phyloP scores from a whole-genome alignment of 306 rosid genomes.

The Vigna hirtella region DNA sequence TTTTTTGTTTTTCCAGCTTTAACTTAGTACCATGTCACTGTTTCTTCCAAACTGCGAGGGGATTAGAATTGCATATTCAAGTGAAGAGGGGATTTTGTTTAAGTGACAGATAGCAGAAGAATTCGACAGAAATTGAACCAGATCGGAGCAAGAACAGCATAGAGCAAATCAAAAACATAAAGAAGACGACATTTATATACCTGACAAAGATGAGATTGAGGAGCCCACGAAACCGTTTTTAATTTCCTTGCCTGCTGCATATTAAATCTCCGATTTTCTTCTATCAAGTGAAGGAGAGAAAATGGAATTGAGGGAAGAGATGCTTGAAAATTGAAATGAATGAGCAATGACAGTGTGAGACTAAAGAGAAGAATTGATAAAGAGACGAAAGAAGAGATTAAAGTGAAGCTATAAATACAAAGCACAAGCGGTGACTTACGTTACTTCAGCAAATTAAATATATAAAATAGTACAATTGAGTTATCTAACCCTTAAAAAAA shows the following conservation, averaged over 20 bases:
- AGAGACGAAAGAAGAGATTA: too few relatives aligned
- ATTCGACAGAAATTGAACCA: constrained; percentile 11
- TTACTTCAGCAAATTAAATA: too few relatives aligned
- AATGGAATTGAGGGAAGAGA: neutral
- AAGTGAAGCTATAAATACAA: too few relatives aligned
- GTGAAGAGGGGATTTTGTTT: neutral
- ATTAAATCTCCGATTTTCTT: constrained; percentile 48
- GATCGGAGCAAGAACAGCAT: neutral
- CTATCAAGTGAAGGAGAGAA: constrained; percentile 3
- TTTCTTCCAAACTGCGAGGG: neutral
- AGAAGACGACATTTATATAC: constrained; percentile 59
- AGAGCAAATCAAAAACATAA: neutral
- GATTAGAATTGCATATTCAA: neutral
- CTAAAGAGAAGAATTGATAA: too few relatives aligned
- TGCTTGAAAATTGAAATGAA: constrained; percentile 30
- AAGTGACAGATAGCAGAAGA: neutral
- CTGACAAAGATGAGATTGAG: constrained; percentile 73
- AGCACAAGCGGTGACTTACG: too few relatives aligned
- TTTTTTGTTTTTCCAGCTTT: neutral
- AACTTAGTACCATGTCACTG: neutral
- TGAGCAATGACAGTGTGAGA: neutral
- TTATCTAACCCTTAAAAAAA: too few relatives aligned
- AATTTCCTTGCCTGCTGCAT: constrained; percentile 82
- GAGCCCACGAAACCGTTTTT: constrained; percentile 75
- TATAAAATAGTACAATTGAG: too few relatives aligned